These are phyloP conservation scores for Chaetomium globosum DNA, from an alignment of 2,329 filamentous ascomycete genomes.

Conservation along the genomic window DNA sequence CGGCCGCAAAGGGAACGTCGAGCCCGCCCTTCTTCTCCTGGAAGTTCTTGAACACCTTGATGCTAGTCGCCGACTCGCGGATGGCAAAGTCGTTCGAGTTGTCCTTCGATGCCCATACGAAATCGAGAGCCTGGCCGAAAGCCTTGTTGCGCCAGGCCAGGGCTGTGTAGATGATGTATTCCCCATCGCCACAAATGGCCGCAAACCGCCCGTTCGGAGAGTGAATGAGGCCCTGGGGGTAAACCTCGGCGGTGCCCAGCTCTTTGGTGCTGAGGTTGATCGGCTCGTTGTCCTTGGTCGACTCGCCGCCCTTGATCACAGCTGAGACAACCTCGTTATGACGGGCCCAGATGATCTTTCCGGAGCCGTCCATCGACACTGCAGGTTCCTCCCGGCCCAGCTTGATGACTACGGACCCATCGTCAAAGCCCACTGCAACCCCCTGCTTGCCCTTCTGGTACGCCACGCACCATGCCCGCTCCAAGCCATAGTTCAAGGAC, in stretches of 20 bases:
- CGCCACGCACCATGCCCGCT: conserved; percentile 95
- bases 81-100: conserved; percentile 99
- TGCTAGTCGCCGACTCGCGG: conserved; percentile 87
- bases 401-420: conserved; percentile 96
- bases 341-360: conserved; percentile 93
- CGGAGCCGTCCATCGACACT: conserved; percentile 93
- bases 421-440: conserved; percentile 93
- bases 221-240: conserved; percentile 90
- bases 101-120: conserved; percentile 95
- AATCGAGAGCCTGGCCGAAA: conserved; percentile 92
- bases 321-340: conserved; percentile 95
- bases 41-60: conserved; percentile 98
- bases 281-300: conserved; percentile 83
- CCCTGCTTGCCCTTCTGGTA: conserved; percentile 95
- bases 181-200: conserved; percentile 89
- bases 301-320: conserved; percentile 90
- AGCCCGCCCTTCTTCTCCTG: conserved; percentile 85
- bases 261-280: conserved; percentile 90
- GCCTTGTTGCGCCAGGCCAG: conserved; percentile 96
- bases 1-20: conserved; percentile 93
- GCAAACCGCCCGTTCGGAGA: conserved; percentile 90
- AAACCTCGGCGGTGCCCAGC: conserved; percentile 92
- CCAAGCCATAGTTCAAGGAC: conserved; percentile 91
- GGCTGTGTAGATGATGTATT: conserved; percentile 98
- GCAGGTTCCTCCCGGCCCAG: conserved; percentile 96